Conservation (phyloP, 2,329 filamentous ascomycete genomes). For the Cladosporium phlei region DNA sequence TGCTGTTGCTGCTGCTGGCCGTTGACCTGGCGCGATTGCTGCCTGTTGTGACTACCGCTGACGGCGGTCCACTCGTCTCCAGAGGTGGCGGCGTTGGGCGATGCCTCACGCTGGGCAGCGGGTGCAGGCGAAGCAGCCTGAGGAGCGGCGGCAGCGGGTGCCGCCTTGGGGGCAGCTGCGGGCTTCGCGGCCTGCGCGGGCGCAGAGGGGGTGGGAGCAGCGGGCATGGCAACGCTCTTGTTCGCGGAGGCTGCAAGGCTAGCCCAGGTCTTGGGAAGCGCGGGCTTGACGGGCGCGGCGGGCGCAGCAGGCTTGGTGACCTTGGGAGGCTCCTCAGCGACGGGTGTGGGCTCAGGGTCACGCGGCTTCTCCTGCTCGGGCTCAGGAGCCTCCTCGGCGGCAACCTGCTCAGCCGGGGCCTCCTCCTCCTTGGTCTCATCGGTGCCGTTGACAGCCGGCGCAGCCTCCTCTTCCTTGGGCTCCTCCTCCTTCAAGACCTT, state of each 20-base stretch:
- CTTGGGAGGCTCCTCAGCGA: conserved; percentile 32
- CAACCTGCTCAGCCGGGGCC: conserved; percentile 26
- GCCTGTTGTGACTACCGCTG: conserved; percentile 70
- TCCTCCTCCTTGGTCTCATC: conserved; percentile 35
- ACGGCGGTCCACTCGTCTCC: conserved; percentile 86
- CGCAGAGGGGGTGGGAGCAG: conserved; percentile 21
- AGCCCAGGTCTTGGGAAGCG: conserved; percentile 65
- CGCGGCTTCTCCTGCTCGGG: conserved; percentile 55
- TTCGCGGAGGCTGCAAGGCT: conserved; percentile 57
- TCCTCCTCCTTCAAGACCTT: conserved; percentile 37
- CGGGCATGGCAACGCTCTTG: conserved; percentile 34
- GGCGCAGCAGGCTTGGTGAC: conserved; percentile 43
- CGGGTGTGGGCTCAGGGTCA: conserved; percentile 55
- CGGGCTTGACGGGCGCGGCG: conserved; percentile 50
- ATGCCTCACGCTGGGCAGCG: conserved; percentile 27
- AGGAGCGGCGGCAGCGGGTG: conserved; percentile 23
- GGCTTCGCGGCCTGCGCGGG: conserved; percentile 20
- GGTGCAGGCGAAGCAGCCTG: conserved; percentile 25
- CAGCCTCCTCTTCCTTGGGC: conserved; percentile 19
- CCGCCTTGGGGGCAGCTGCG: conserved; percentile 27
- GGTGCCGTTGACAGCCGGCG: conserved; percentile 35
- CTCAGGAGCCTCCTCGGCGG: conserved; percentile 34
- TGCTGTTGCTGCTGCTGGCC: conserved; percentile 56
- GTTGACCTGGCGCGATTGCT: conserved; percentile 59
- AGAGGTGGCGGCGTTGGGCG: conserved; percentile 40